phyloP scores from a whole-genome alignment of 208 protist genomes.

The Acanthamoeba culbertsoni region DNA sequence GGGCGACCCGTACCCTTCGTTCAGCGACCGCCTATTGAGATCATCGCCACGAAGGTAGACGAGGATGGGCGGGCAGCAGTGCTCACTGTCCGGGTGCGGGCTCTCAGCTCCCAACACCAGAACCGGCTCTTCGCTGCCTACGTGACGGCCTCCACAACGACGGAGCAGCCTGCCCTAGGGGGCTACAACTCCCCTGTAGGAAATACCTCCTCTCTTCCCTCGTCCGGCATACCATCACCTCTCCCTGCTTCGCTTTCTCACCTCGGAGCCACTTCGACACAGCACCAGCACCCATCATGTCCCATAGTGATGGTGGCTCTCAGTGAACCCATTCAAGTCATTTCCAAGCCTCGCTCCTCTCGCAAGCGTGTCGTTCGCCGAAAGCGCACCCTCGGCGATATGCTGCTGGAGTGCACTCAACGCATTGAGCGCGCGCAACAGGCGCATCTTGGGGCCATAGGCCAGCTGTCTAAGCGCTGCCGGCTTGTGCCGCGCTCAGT shows the following conservation, averaged over 20 bases:
- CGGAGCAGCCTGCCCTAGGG: neutral
- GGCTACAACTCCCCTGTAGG: neutral
- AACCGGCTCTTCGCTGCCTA: neutral
- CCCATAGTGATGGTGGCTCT: neutral
- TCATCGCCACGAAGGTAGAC: neutral
- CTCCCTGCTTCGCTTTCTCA: neutral
- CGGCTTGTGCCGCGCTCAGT: neutral
- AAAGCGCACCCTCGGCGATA: neutral
- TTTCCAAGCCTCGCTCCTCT: neutral
- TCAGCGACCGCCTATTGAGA: neutral
- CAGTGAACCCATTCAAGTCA: neutral
- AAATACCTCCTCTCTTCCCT: neutral
- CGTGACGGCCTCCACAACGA: neutral
- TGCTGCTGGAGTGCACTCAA: neutral
- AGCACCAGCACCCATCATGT: neutral
- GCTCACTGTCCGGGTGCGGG: neutral
- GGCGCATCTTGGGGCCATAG: neutral
- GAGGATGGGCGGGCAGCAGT: neutral
- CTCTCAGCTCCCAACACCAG: neutral
- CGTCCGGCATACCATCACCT: neutral
- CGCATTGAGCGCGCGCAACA: neutral
- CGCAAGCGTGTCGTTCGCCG: neutral
- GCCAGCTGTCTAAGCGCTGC: neutral
- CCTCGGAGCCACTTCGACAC: neutral
- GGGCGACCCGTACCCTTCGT: neutral